Conservation (phyloP, 2,329 filamentous ascomycete genomes). For the Aspergillus flavus region DNA sequence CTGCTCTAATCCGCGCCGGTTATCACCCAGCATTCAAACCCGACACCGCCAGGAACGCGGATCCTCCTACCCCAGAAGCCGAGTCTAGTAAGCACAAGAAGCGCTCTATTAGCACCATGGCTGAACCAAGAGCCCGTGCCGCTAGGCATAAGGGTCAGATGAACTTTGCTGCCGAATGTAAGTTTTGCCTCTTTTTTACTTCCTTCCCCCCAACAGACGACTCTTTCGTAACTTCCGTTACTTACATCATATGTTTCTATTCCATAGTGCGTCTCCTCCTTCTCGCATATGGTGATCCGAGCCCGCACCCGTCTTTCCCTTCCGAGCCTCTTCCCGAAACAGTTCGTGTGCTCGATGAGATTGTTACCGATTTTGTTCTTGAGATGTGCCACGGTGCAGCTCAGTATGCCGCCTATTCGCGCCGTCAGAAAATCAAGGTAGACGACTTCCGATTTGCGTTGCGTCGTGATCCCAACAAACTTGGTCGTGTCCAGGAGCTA, state of each 20-base stretch:
- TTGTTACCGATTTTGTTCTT: conserved; percentile 94
- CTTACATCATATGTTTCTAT: conserved; percentile 1
- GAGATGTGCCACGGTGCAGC: conserved; percentile 90
- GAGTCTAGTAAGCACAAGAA: conserved; percentile 14
- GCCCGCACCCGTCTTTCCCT: conserved; percentile 65
- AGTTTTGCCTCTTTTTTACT: conserved; percentile 30
- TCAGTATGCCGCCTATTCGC: conserved; percentile 78
- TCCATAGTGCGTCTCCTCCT: conserved; percentile 44
- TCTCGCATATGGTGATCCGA: conserved; percentile 49
- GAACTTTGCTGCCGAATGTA: conserved; percentile 75
- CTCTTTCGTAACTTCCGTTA: not conserved
- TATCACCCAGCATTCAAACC: conserved; percentile 27
- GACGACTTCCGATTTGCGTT: conserved; percentile 97
- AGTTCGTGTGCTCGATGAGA: conserved; percentile 86
- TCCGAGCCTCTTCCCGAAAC: conserved; percentile 79
- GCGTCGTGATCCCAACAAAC: conserved; percentile 77
- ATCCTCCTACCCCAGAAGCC: not conserved
- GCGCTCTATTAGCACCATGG: conserved; percentile 43
- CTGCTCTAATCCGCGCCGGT: conserved; percentile 25
- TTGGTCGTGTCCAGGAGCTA: conserved; percentile 87
- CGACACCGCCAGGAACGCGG: conserved; percentile 4
- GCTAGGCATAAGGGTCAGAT: conserved; percentile 81
- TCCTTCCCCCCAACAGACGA: too few species aligned
- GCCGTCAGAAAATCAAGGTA: conserved; percentile 95
- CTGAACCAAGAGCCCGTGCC: conserved; percentile 76